Evolutionary conservation across 1,284 basidiomycete genomes (phyloP).

Genomic region (Coniophora puteana): DNA sequence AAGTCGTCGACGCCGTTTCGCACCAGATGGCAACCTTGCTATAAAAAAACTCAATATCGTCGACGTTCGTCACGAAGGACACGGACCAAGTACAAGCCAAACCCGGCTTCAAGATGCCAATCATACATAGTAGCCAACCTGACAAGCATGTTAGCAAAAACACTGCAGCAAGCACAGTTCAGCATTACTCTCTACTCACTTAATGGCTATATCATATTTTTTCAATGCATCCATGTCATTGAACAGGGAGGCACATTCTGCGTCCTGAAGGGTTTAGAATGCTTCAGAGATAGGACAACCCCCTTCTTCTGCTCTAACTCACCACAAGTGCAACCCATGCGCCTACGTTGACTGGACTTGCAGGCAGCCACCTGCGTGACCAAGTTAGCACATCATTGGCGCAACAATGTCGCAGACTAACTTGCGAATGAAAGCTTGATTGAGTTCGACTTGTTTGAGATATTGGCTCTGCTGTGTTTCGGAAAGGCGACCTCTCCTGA

Average conservation of each 20-base stretch:
- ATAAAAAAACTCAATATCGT: conserved; percentile 10
- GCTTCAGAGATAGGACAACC: conserved; percentile 3
- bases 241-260: conserved; percentile 57
- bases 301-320: conserved; percentile 22
- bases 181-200: conserved; percentile 32
- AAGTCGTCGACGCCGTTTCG: conserved; percentile 61
- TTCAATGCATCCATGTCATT: conserved; percentile 55
- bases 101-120: conserved; percentile 68
- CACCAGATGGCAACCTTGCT: conserved; percentile 73
- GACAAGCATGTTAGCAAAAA: neutral
- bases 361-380: conserved; percentile 54
- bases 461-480: conserved; percentile 38
- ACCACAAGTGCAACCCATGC: conserved; percentile 67
- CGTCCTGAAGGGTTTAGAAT: conserved; percentile 48
- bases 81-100: conserved; percentile 58
- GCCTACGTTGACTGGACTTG: conserved; percentile 62
- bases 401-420: conserved; percentile 20
- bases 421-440: conserved; percentile 59
- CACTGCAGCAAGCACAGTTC: neutral
- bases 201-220: conserved; percentile 64
- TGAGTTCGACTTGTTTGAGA: conserved; percentile 51
- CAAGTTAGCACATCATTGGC: conserved; percentile 5
- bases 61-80: neutral
- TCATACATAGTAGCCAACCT: conserved; percentile 63
- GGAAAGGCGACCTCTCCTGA: conserved; percentile 42